phyloP scores from a whole-genome alignment of 768 basidiomycete species.

The Lactarius evosmus region DNA sequence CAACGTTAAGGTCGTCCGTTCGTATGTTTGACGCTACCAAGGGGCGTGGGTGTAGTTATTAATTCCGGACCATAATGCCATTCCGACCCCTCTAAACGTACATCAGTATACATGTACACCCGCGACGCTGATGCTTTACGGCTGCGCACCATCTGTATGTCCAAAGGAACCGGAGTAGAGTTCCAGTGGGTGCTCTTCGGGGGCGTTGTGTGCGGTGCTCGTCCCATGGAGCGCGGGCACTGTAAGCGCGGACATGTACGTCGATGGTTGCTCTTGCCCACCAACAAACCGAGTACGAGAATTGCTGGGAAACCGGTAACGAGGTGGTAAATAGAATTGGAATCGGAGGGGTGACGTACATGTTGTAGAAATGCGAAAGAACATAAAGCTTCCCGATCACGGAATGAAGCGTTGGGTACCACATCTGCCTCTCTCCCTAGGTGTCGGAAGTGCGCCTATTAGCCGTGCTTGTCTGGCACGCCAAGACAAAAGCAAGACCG shows the following conservation, averaged over 20 bases:
- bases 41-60: not conserved
- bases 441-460: not conserved
- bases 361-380: constrained; percentile 7
- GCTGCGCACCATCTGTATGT: not conserved
- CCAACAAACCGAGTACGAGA: not conserved
- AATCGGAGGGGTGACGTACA: not conserved
- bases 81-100: not conserved
- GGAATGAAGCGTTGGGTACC: constrained; percentile 12
- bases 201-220: not conserved
- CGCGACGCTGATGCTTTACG: not conserved
- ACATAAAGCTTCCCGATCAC: constrained; percentile 11
- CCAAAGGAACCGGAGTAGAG: not conserved
- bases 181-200: not conserved
- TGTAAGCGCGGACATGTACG: not conserved
- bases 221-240: not conserved
- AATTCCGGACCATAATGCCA: not conserved
- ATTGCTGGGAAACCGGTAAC: constrained; percentile 2
- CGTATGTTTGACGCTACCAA: not conserved
- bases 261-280: not conserved
- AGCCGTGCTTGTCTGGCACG: not conserved
- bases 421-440: not conserved
- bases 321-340: not conserved
- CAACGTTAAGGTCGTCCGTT: not conserved
- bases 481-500: not conserved
- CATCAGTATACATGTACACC: not conserved